These are phyloP conservation scores for Acanthamoeba sp. DNA, from an alignment of 208 protist genomes.

Conservation along the genomic window DNA sequence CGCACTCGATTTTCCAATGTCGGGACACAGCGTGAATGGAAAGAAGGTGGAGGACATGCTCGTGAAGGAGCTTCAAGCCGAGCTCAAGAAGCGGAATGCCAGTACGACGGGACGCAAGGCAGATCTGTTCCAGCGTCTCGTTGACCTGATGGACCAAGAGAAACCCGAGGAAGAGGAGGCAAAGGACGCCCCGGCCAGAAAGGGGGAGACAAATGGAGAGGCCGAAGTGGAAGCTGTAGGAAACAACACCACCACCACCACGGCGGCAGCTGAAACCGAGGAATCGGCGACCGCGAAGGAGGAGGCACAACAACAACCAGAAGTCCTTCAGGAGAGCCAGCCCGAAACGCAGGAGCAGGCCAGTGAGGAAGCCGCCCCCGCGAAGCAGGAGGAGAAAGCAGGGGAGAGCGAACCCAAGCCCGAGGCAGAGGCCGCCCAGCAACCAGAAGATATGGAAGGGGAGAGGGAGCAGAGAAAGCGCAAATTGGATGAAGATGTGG, in stretches of 20 bases:
- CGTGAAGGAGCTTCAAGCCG: conserved; percentile 63
- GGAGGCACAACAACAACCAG: neutral
- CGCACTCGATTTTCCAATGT: neutral
- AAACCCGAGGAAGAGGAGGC: neutral
- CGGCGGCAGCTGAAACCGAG: neutral
- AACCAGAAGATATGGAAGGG: conserved; percentile 23
- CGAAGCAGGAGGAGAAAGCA: neutral
- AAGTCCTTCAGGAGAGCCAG: neutral
- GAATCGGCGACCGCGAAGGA: neutral
- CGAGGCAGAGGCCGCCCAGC: neutral
- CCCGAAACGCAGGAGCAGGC: neutral
- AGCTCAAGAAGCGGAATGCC: conserved; percentile 21
- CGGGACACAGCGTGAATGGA: conserved; percentile 55
- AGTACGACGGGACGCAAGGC: conserved; percentile 25
- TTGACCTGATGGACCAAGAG: neutral
- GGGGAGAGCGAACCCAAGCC: neutral
- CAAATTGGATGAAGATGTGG: conserved; percentile 7
- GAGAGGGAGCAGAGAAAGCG: conserved; percentile 39
- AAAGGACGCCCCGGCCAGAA: neutral
- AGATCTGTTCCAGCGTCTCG: conserved; percentile 10
- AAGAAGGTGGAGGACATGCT: conserved; percentile 67
- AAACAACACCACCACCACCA: neutral
- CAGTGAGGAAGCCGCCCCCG: neutral
- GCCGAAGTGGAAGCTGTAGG: neutral
- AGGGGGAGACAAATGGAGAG: neutral